These are phyloP conservation scores for Amphicarpaea edgeworthii DNA, from an alignment of 306 rosid species.

Conservation along the genomic window DNA sequence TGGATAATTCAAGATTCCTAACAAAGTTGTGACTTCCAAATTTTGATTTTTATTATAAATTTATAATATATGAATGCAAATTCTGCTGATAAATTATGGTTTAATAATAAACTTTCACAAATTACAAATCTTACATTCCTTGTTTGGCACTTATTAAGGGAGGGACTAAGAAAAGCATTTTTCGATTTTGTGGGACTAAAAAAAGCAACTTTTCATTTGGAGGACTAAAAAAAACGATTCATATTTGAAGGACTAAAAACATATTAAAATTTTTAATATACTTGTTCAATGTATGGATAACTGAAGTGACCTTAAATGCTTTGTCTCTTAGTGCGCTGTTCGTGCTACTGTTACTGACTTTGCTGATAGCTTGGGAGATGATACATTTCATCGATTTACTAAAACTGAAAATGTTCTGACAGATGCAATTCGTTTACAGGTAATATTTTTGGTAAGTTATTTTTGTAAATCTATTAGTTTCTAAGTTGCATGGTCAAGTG, in stretches of 20 bases:
- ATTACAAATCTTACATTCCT: no score
- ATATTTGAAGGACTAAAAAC: no score
- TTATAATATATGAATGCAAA: constrained; percentile 1
- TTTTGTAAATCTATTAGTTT: neutral
- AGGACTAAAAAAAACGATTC: no score
- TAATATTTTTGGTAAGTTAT: constrained; percentile 44
- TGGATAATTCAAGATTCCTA: constrained; percentile 14
- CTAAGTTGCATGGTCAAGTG: constrained; percentile 6
- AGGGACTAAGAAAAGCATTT: no score
- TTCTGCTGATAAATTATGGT: neutral
- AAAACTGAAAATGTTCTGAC: constrained; percentile 61
- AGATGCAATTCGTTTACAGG: constrained; percentile 90
- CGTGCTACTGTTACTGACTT: constrained; percentile 76
- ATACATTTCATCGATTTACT: constrained; percentile 51
- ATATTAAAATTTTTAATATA: no score
- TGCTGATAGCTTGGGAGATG: constrained; percentile 49
- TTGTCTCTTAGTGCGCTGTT: constrained; percentile 76
- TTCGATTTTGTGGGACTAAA: no score
- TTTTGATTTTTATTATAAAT: constrained; percentile 17
- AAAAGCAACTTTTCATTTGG: no score
- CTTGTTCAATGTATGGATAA: constrained; percentile 37
- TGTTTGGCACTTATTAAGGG: no score
- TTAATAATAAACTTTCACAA: neutral
- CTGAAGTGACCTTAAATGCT: constrained; percentile 43
- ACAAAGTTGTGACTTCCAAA: neutral